Conservation (phyloP, 352 stramenopile genomes). For the Phytophthora palmivora region DNA sequence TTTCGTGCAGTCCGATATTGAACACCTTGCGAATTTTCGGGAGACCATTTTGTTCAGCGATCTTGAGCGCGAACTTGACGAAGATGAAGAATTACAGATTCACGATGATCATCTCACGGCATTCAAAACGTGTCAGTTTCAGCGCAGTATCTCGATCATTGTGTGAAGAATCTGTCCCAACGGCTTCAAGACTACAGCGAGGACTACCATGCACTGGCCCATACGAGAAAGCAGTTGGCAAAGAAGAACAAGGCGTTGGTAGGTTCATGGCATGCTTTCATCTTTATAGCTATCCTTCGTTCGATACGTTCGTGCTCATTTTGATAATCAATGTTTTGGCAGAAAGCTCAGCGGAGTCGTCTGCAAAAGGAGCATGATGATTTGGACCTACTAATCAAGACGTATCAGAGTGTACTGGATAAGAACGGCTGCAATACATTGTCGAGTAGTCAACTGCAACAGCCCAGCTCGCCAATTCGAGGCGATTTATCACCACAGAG, state of each 20-base stretch:
- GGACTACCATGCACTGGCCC: constrained; percentile 31
- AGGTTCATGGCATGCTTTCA: constrained; percentile 3
- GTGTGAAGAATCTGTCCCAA: constrained; percentile 46
- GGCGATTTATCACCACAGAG: constrained; percentile 2
- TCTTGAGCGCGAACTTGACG: constrained; percentile 52
- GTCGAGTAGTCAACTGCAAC: background rate
- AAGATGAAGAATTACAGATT: constrained; percentile 59
- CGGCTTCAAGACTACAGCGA: constrained; percentile 52
- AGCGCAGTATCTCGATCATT: constrained; percentile 76
- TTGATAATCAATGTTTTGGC: background rate
- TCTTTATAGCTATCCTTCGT: background rate
- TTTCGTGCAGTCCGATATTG: constrained; percentile 48
- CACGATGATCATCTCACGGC: constrained; percentile 54
- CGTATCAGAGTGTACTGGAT: constrained; percentile 61
- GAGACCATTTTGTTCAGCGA: constrained; percentile 63
- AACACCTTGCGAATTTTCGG: constrained; percentile 61
- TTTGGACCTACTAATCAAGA: constrained; percentile 56
- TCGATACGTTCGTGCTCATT: background rate
- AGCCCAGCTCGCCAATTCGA: constrained; percentile 8
- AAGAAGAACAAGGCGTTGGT: constrained; percentile 39
- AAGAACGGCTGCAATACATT: constrained; percentile 22
- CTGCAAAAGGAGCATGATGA: constrained; percentile 64
- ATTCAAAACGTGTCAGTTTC: constrained; percentile 69
- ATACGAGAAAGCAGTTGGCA: constrained; percentile 25
- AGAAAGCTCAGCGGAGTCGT: constrained; percentile 49